A percentile compares a stretch with the other conserved stretches of the same genome.
Conservation (phyloP, 2,329 filamentous ascomycete species). For the Fusarium bulbicola region DNA sequence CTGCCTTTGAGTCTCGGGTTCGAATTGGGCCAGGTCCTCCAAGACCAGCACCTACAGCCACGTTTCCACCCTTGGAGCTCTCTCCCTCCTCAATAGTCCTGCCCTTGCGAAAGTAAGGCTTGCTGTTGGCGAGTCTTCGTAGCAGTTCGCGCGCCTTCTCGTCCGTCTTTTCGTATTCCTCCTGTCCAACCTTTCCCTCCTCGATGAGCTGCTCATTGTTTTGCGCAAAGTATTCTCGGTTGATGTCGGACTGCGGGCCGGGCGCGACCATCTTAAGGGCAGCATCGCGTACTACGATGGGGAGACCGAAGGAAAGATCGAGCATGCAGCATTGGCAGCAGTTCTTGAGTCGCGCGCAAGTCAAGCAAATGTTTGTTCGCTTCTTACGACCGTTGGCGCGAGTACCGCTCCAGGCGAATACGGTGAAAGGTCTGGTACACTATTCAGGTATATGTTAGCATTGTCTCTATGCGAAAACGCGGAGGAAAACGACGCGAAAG, state of each 20-base stretch:
- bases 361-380: constrained; percentile 94
- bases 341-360: constrained; percentile 96
- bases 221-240: constrained; percentile 96
- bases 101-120: constrained; percentile 94
- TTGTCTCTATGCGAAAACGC: neutral
- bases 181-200: constrained; percentile 83
- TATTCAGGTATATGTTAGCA: constrained; percentile 21
- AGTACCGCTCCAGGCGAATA: constrained; percentile 95
- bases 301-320: constrained; percentile 93
- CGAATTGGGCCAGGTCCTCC: constrained; percentile 81
- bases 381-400: constrained; percentile 88
- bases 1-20: constrained; percentile 71
- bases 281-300: constrained; percentile 93
- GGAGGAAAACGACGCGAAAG: neutral
- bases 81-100: constrained; percentile 69
- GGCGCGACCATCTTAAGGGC: constrained; percentile 98
- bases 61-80: constrained; percentile 55
- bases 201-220: constrained; percentile 97
- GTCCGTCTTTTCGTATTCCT: constrained; percentile 96
- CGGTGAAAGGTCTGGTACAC: constrained; percentile 94
- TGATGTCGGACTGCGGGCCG: constrained; percentile 90
- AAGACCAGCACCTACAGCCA: constrained; percentile 63
- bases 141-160: constrained; percentile 94
- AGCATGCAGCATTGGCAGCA: constrained; percentile 99
- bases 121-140: constrained; percentile 84